Base-by-base conservation (phyloP, 2,329 filamentous ascomycete genomes). In the Colletotrichum plurivorum region DNA sequence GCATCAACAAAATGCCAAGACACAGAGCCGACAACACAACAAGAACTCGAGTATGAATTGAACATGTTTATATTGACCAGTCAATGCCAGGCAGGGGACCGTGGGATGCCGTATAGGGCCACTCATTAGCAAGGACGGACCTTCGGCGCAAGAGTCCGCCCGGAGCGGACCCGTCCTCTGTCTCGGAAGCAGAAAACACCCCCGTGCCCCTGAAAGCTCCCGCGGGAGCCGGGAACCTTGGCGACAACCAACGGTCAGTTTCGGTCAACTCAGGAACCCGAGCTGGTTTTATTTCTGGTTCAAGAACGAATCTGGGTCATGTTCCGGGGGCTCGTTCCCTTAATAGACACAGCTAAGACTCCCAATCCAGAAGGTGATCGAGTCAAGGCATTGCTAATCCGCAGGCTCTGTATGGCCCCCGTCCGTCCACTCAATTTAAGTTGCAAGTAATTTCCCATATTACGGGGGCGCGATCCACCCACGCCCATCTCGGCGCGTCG, bases 401-500 rank as follows among this genome's bases (percentile, higher is more conserved):
- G 48, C 20, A 18, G 25, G 31, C 1, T n/a, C 15, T 55, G 41
- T 62, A n/a, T 67, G 63, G 63, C 18, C 18, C 8, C 18, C 8
- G 16, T 27, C 18, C 8, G 16, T 27, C 9, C 36, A 54, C 60
- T 64, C 13, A 54, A 54, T 64, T 54, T 53, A 58, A 52, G 36
- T 43, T 58, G 48, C 22, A 49, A 49, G 54, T 13, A 65, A 68
- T 68, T 59, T 68, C 65, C 45, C 55, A 48, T 25, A 51, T 49
- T 65, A 65, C 53, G 65, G 60, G 63, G 63, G 4, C 10, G 13
- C 57, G 57, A 45, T 31, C 58, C 63, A 66, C 41, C 48, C 36
- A n/a, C 46, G 16, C 31, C 13, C 9, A 12, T 36, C n/a, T 51
- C 48, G 51, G 43, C 48, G 51, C 52, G 27, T 43, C 57, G 39